Base-by-base conservation (phyloP, 1,284 basidiomycete genomes). In the Athelia psychrophila region DNA sequence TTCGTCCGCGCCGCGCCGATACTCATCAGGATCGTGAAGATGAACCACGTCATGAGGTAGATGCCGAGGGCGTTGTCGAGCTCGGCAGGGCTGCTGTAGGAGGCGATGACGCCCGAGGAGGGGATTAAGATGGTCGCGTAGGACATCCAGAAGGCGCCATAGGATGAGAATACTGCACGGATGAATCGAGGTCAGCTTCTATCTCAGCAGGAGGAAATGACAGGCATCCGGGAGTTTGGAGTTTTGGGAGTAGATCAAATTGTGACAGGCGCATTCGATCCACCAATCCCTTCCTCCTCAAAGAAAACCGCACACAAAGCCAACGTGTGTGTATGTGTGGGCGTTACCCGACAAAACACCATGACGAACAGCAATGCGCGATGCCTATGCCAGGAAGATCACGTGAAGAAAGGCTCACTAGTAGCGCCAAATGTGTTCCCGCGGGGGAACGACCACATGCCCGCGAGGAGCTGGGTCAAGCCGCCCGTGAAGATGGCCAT, bases 401-500 rank as follows among this genome's bases (percentile, higher is more conserved):
- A 30, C 6, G n/a, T 18, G 16, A 42, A 42, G 51, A 36, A 51
- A 46, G 10, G 73, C 83, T 64, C 53, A 87, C 86, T 84, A 32
- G 84, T 85, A 2, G 81, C 85, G 55, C 81, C 84, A 52, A 88
- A 88, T 0, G 71, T 72, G 58, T 90, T 88, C 10, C 89, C 90
- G 40, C 80, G 75, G 1, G 88, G 87, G 66, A 93, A 93, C 67
- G 87, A 85, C 86, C 87, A 89, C 84, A 88, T 86, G 40, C 87
- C 86, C 9, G 86, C 86, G 23, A 86, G 62, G 58, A 89, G 73
- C 65, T 90, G 95, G 8, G 81, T 82, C 20, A 95, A 79, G 56
- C 95, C 95, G 52, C 94, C 95, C 56, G 81, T 83, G 66, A 81
- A 88, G 55, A 91, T 67, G 5, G 91, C 90, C 83, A 95, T 90